Evolutionary conservation across 2,329 filamentous ascomycete species (phyloP).

Genomic region (Coleophoma eucalyptorum): DNA sequence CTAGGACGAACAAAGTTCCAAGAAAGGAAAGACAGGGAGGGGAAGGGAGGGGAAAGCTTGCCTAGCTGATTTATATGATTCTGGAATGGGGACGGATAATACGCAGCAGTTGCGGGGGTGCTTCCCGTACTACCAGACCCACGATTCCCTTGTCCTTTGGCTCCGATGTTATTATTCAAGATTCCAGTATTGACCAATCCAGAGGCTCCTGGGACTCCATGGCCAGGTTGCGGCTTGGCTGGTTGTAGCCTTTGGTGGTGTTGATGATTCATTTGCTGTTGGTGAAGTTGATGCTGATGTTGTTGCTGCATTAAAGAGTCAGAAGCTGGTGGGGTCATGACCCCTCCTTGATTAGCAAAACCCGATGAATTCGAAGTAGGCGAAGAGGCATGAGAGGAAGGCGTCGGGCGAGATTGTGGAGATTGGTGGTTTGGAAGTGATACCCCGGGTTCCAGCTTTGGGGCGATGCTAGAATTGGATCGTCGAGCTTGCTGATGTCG

Average conservation of each 20-base stretch:
- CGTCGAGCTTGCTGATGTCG: constrained; percentile 68
- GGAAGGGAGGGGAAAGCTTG: constrained; percentile 62
- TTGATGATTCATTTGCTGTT: constrained; percentile 29
- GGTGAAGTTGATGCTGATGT: constrained; percentile 42
- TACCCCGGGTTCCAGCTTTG: constrained; percentile 61
- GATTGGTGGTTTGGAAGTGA: constrained; percentile 45
- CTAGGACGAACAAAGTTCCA: constrained; percentile 64
- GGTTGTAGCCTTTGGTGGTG: constrained; percentile 31
- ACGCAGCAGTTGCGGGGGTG: constrained; percentile 43
- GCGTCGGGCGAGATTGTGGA: constrained; percentile 76
- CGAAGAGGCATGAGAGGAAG: constrained; percentile 74
- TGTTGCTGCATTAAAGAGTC: constrained; percentile 50
- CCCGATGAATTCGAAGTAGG: constrained; percentile 60
- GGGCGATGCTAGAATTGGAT: constrained; percentile 70
- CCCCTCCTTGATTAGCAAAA: constrained; percentile 50
- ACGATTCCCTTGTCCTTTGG: constrained; percentile 26
- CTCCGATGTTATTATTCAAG: constrained; percentile 17
- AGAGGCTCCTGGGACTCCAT: constrained; percentile 20
- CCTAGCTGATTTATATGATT: constrained; percentile 95
- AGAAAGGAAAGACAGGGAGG: constrained; percentile 34
- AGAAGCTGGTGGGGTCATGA: constrained; percentile 56
- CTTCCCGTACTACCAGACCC: constrained; percentile 32
- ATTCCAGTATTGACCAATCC: constrained; percentile 19
- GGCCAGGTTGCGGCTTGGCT: constrained; percentile 18
- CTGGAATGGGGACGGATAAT: constrained; percentile 85